Base-by-base conservation (phyloP, 768 basidiomycete genomes). In the Pleurotus ostreatus region DNA sequence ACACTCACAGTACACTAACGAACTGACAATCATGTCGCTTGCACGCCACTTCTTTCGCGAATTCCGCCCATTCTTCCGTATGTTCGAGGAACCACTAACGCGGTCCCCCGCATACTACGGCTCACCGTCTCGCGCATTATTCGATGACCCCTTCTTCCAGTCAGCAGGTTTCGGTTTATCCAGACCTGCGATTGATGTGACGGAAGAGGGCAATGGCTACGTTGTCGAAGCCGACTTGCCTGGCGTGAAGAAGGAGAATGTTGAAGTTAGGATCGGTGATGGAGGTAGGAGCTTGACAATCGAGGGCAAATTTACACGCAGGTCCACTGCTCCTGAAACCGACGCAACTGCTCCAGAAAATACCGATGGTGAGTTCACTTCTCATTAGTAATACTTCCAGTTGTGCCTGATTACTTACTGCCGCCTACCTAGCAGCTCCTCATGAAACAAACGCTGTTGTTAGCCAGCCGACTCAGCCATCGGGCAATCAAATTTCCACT, bases 201-300 rank as follows among this genome's bases (percentile, higher is more conserved):
- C 77, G 2, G 89, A 92, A 60, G 78, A 84, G 57, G 82, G 78
- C 1, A 75, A 83, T 66, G 73, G 76, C 40, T 91, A 87, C 61
- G 59, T 89, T 51, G 72, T 92, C 41, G 86, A 91, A 63, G 88
- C 88, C 1, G 90, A 92, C 63, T 63, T 92, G 23, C 90, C 89
- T 18, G 89, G 89, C 0, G 82, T 92, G 23, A 84, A 82, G 67
- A 89, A 85, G 73, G 88, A 91, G 61, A 83, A 90, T 62, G 65
- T 91, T 7, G 79, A 88, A 55, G 78, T 92, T 49, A 78, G 82
- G 6, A 74, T 92, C 57, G 86, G 87, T 7, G 85, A 89, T 55
- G 81, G 78, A 13, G 89, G 88, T 2, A 77, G 81, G 55, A 88
- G 82, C 59, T 65, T 91, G 56, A 89, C 84, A 3, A 89, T 92